These are phyloP conservation scores for Jatropha multifida DNA, from an alignment of 441 rosid genomes.

Conservation along the genomic window DNA sequence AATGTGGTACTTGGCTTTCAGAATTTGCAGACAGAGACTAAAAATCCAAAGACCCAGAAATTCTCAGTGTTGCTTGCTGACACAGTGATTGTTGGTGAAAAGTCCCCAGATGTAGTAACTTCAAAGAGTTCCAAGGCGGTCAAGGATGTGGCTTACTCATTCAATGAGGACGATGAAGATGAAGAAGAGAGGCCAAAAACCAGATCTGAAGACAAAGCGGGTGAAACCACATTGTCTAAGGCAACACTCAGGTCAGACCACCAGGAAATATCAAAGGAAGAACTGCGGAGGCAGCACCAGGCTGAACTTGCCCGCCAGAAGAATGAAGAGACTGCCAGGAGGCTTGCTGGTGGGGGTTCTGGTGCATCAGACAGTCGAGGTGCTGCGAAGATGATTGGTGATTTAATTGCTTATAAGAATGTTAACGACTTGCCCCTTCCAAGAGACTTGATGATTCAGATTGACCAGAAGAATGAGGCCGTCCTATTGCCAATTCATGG, in stretches of 20 bases:
- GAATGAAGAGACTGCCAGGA: conserved; percentile 86
- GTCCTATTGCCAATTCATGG: conserved; percentile 73
- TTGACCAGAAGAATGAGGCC: conserved; percentile 82
- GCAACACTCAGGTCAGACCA: conserved; percentile 78
- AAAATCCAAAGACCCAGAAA: conserved; percentile 53
- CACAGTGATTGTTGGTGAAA: conserved; percentile 68
- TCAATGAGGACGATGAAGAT: conserved; percentile 76
- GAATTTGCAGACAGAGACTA: conserved; percentile 55
- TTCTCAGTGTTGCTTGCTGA: conserved; percentile 79
- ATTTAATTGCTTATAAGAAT: conserved; percentile 74
- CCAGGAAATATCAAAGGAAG: conserved; percentile 80
- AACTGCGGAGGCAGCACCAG: conserved; percentile 88
- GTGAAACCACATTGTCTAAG: conserved; percentile 52
- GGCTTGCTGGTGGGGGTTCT: conserved; percentile 78
- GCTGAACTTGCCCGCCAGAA: conserved; percentile 94
- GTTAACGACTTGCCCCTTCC: conserved; percentile 77
- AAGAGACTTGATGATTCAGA: conserved; percentile 64
- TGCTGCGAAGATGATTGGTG: conserved; percentile 42
- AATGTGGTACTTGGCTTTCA: conserved; percentile 88
- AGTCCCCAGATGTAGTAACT: conserved; percentile 57
- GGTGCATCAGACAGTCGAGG: conserved; percentile 54
- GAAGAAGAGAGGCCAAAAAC: conserved; percentile 31
- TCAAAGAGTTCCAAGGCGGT: conserved; percentile 66
- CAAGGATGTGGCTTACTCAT: conserved; percentile 82
- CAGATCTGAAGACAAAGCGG: conserved; percentile 29